A percentile compares a stretch with the other conserved stretches of the same genome.
These are phyloP conservation scores for Aspergillus sojae DNA, from an alignment of 2,329 filamentous ascomycete genomes.

Conservation along the genomic window DNA sequence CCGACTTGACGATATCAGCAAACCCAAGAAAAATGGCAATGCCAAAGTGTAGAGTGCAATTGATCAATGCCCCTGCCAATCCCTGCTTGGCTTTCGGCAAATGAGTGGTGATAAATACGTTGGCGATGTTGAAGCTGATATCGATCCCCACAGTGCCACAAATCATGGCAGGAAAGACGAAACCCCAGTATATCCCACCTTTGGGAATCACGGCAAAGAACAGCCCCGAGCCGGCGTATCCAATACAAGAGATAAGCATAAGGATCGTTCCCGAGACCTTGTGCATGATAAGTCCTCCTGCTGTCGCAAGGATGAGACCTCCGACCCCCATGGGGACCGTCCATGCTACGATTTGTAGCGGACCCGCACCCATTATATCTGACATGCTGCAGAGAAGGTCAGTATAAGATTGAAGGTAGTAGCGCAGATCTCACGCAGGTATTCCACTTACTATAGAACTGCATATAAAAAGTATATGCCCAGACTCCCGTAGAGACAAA, in stretches of 20 bases:
- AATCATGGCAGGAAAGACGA: conserved; percentile 65
- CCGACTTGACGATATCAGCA: conserved; percentile 63
- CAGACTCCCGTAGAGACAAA: conserved; percentile 69
- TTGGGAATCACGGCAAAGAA: conserved; percentile 67
- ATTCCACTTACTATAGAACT: conserved; percentile 62
- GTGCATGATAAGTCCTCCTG: conserved; percentile 69
- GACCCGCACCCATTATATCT: conserved; percentile 59
- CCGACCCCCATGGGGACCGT: conserved; percentile 69
- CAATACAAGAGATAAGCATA: conserved; percentile 63
- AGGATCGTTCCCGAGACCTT: conserved; percentile 64
- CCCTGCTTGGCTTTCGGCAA: conserved; percentile 69
- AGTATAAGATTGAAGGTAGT: neutral
- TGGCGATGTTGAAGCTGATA: conserved; percentile 73
- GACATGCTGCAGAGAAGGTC: conserved; percentile 55
- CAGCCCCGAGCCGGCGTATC: conserved; percentile 60
- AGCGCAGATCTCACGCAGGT: too few relatives aligned
- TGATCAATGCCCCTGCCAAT: conserved; percentile 71
- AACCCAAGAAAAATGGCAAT: conserved; percentile 73
- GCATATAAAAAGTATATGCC: conserved; percentile 71
- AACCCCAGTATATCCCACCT: conserved; percentile 68
- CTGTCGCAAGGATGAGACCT: conserved; percentile 65
- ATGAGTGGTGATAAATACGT: conserved; percentile 75
- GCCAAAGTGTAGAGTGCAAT: conserved; percentile 70
- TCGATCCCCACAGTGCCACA: conserved; percentile 73
- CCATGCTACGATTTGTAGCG: conserved; percentile 69